Conservation (phyloP, 2,329 filamentous ascomycete genomes). For the Ilyonectria sp. region DNA sequence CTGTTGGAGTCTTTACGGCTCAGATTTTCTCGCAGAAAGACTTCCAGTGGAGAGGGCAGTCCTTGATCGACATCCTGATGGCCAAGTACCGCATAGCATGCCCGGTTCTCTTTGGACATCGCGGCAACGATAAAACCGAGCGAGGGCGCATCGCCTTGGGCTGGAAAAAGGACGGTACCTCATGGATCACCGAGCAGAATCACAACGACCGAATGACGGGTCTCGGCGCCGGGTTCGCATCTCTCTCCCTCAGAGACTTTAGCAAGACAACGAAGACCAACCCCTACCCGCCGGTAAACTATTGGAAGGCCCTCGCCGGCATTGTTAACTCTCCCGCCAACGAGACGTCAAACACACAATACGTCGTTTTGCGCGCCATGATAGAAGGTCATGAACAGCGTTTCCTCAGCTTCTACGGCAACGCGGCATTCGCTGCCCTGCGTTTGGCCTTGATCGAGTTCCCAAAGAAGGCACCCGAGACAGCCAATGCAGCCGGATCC, state of each 20-base stretch:
- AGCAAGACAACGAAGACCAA: constrained; percentile 77
- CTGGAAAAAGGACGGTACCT: constrained; percentile 76
- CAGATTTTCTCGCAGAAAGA: constrained; percentile 80
- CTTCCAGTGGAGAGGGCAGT: constrained; percentile 76
- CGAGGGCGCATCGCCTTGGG: constrained; percentile 78
- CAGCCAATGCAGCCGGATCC: constrained; percentile 65
- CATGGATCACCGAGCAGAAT: constrained; percentile 77
- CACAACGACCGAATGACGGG: constrained; percentile 89
- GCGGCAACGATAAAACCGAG: constrained; percentile 81
- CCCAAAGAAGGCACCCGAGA: constrained; percentile 67
- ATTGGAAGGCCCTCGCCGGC: constrained; percentile 84
- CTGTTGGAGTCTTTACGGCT: constrained; percentile 83
- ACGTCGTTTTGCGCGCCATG: constrained; percentile 79
- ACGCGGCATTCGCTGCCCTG: constrained; percentile 79
- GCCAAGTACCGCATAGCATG: constrained; percentile 86
- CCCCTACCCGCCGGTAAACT: constrained; percentile 83
- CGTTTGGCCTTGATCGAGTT: constrained; percentile 81
- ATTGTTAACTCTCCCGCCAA: constrained; percentile 82
- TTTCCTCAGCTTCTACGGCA: constrained; percentile 87
- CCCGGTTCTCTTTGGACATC: constrained; percentile 88
- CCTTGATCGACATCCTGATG: constrained; percentile 87
- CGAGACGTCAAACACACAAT: constrained; percentile 81
- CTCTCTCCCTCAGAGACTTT: constrained; percentile 88
- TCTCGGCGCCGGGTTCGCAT: constrained; percentile 86
- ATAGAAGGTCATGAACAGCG: constrained; percentile 81